Base-by-base conservation (phyloP, 169 alveolate species). In the Ichthyophthirius multifiliis region DNA sequence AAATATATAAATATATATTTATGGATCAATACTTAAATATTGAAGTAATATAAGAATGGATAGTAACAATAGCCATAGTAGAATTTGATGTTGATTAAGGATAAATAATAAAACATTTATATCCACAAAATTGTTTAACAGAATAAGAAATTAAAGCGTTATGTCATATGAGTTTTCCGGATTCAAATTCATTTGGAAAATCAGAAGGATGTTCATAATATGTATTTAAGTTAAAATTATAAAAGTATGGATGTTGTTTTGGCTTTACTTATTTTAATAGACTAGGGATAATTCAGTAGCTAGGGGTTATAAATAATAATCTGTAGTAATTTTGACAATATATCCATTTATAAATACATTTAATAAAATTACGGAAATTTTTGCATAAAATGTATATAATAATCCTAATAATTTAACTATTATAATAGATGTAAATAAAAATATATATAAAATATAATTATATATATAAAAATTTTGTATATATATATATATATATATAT, bases 71-170 rank as follows among this genome's bases (percentile, higher is more conserved):
- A 16, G 67, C 78, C 32, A 41, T 78, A 10, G 84, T 78, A 1
- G 73, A 78, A 78, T 78, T 78, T 44, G 84, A 78, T 45, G 73
- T 78, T n/a, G 84, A 78, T 63, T 41, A 64, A 20, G 84, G 84
- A 30, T 35, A 78, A 65, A 67, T 78, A 12, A 78, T 78, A 34
- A 75, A 65, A 44, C 73, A 75, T 62, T 31, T 45, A 30, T 65
- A 78, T 31, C 84, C 84, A 39, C n/a, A 44, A 41, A 20, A 44
- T 30, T 65, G 73, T 34, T 20, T 78, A 13, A 78, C 55, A 16
- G 75, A 39, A 30, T 23, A 43, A 10, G 84, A 78, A 31, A 47
- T 64, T 35, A 78, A 78, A 44, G 63, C 48, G 16, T 41, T 78
- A 5, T 64, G 84, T 16, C 67, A 63, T 62, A 31, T 65, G 41